Conservation (phyloP, 371 early-diverging fungal genomes). For the Umbelopsis sp. region DNA sequence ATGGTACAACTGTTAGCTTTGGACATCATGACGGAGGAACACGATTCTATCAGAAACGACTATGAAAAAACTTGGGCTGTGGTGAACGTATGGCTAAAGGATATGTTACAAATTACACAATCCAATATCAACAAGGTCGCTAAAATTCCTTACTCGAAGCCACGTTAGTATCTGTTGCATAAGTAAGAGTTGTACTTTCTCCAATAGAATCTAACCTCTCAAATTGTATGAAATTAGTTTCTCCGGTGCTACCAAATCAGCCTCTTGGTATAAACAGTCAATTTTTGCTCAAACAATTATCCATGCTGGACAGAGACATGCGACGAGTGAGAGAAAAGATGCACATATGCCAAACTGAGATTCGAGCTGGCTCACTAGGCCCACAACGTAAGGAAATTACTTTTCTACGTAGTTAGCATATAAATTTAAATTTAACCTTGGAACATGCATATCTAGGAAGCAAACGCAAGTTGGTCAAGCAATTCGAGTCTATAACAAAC, state of each 20-base stretch:
- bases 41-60: conserved; percentile 29
- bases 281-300: background rate
- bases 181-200: background rate
- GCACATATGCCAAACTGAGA: conserved; percentile 6
- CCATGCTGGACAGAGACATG: background rate
- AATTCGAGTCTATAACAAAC: conserved; percentile 13
- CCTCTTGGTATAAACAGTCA: background rate
- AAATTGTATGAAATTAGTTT: background rate
- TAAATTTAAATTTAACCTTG: background rate
- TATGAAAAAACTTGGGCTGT: conserved; percentile 39
- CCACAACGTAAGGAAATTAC: background rate
- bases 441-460: background rate
- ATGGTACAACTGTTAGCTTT: conserved; percentile 44
- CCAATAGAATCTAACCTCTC: background rate
- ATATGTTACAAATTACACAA: background rate
- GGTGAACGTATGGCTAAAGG: conserved; percentile 1
- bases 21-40: conserved; percentile 45
- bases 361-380: background rate
- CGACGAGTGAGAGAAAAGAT: conserved; percentile 1
- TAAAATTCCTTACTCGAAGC: background rate
- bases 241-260: background rate
- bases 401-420: background rate
- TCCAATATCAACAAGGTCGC: conserved; percentile 4
- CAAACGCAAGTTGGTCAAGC: conserved; percentile 14
- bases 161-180: background rate